A percentile compares a stretch with the other conserved stretches of the same genome.
phyloP scores from a whole-genome alignment of 306 rosid genomes.

The Albizia julibrissin region DNA sequence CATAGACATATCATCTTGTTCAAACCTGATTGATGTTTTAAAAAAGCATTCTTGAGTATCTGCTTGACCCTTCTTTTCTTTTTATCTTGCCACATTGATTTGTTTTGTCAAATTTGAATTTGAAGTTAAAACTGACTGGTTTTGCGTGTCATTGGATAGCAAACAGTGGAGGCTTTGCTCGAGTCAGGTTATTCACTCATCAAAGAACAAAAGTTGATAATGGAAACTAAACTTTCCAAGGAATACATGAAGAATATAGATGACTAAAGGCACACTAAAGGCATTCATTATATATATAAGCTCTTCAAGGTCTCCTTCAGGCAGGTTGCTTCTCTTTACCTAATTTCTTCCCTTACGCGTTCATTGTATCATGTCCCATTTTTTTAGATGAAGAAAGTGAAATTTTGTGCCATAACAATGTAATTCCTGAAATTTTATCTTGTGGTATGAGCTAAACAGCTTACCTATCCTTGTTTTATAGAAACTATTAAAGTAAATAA shows the following conservation, averaged over 20 bases:
- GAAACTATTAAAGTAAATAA: neutral
- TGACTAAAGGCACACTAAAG: slow-evolving; percentile 35
- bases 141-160: slow-evolving; percentile 61
- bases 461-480: neutral
- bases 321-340: slow-evolving; percentile 7
- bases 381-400: slow-evolving; percentile 19
- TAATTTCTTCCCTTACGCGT: neutral
- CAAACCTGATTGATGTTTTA: slow-evolving; percentile 5
- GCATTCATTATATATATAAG: neutral
- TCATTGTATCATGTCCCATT: neutral
- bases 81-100: neutral
- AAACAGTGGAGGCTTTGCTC: slow-evolving; percentile 81
- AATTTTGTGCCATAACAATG: slow-evolving; percentile 24
- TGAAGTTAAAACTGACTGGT: slow-evolving; percentile 14
- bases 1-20: neutral
- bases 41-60: neutral
- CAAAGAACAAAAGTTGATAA: slow-evolving; percentile 81
- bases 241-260: slow-evolving; percentile 94
- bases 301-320: neutral
- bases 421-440: slow-evolving; percentile 6
- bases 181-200: slow-evolving; percentile 81
- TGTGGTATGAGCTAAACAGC: neutral
- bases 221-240: slow-evolving; percentile 90
- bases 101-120: slow-evolving; percentile 26
- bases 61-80: neutral